Evolutionary conservation across 192 early-diverging fungal species (phyloP).

Genomic region (Linnemannia zychae): DNA sequence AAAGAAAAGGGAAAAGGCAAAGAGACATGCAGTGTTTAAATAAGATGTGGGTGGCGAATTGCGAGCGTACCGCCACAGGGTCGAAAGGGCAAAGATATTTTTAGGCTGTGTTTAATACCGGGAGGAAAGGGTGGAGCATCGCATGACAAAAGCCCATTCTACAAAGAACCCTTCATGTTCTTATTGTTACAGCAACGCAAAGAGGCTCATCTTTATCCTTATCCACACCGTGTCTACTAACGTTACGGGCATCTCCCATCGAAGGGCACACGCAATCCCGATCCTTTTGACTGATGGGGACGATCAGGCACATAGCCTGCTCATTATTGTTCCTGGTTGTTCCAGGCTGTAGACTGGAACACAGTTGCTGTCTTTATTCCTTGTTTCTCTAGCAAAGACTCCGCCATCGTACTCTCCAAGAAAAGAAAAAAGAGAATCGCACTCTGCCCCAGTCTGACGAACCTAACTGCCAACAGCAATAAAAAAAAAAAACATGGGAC

Average conservation of each 20-base stretch:
- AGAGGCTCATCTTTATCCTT: too few species aligned
- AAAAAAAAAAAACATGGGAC: background rate
- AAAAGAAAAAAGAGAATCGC: too few species aligned
- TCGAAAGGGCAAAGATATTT: background rate
- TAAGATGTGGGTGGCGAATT: slow-evolving; percentile 7
- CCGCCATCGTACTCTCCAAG: too few species aligned
- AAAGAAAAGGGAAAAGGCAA: slow-evolving; percentile 5
- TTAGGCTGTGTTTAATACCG: too few species aligned
- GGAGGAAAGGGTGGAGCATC: too few species aligned
- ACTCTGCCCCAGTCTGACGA: background rate
- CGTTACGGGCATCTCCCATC: too few species aligned
- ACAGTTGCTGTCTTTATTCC: background rate
- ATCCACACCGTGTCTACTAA: too few species aligned
- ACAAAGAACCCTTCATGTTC: too few species aligned
- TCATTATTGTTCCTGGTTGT: background rate
- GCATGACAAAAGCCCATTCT: too few species aligned
- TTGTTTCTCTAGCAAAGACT: background rate
- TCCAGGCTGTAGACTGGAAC: background rate
- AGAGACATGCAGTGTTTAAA: background rate
- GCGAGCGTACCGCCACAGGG: background rate
- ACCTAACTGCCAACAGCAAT: background rate
- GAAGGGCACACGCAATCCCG: too few species aligned
- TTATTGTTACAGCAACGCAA: too few species aligned
- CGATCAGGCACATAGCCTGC: background rate
- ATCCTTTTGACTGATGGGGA: too few species aligned